Base-by-base conservation (phyloP, 192 early-diverging fungal species). In the Umbelopsis sp. region DNA sequence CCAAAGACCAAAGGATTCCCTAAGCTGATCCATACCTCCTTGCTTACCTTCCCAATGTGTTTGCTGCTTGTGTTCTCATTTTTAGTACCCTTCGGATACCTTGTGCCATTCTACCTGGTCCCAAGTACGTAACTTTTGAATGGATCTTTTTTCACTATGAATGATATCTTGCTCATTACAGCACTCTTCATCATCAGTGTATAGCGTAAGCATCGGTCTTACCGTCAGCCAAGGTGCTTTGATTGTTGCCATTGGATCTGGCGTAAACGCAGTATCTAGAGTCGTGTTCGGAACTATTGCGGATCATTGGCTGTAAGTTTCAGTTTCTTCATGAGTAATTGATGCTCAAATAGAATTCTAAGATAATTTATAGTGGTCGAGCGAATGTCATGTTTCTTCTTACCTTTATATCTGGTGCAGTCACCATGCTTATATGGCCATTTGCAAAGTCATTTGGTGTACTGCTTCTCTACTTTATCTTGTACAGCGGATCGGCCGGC, bases 201-300 rank as follows among this genome's bases (percentile, higher is more conserved):
- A 67, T 21, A n/a, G 12, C 9, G 66, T 67, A 24, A 45, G 43
- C 22, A 47, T 47, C 11, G 66, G 66, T 16, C 24, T 67, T 8
- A 16, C 36, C 8, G 22, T 21, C 20, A 52, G 72, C 45, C 54
- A 49, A 44, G 89, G 84, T 17, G 83, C 86, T 0, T 73, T 85
- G 32, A 78, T 92, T 50, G 72, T 92, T 22, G 88, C 86, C 45
- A 71, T 94, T 47, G 87, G 90, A 81, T 88, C 85, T 44, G 91
- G 83, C 22, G 74, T 83, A 7, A 90, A 88, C 8, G 87, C 90
- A 2, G 44, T 87, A 0, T 87, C 85, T 17, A 83, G 91, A 24
- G 85, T 92, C 66, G 74, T 80, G 2, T 82, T 88, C 24, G 91
- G 91, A 41, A 74, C 84, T 12, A 68, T 88, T 25, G 88, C 89